Evolutionary conservation across 169 alveolate genomes (phyloP).

Genomic region (Eimeria mitis): DNA sequence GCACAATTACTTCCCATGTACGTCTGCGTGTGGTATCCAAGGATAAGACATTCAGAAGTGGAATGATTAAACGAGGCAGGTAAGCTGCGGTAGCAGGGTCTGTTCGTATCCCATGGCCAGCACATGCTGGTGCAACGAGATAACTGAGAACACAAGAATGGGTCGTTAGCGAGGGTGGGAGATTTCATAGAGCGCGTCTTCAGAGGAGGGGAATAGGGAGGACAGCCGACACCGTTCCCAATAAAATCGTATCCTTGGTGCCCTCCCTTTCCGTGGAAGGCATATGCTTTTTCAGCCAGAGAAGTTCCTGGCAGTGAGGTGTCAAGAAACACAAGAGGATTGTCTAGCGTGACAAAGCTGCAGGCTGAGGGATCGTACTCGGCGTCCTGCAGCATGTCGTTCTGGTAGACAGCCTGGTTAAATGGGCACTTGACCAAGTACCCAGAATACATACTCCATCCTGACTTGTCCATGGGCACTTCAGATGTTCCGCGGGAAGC

Average conservation of each 20-base stretch:
- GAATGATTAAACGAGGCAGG: conserved; percentile 74
- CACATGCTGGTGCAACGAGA: conserved; percentile 82
- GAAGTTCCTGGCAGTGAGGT: conserved; percentile 27
- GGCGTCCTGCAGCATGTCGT: conserved; percentile 75
- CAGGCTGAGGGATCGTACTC: conserved; percentile 74
- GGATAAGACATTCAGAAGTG: conserved; percentile 79
- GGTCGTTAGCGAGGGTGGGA: conserved; percentile 55
- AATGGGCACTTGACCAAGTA: conserved; percentile 79
- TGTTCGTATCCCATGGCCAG: conserved; percentile 76
- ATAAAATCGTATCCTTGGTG: conserved; percentile 77
- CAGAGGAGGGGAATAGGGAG: conserved; percentile 81
- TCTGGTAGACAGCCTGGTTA: conserved; percentile 63
- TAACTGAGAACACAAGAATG: conserved; percentile 75
- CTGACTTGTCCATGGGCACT: conserved; percentile 75
- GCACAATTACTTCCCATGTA: conserved; percentile 43
- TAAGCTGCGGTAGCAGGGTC: conserved; percentile 80
- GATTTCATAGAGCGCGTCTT: conserved; percentile 65
- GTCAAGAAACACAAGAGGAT: conserved; percentile 76
- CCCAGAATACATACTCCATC: conserved; percentile 83
- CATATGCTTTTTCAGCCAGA: conserved; percentile 58
- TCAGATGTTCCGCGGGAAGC: conserved; percentile 74
- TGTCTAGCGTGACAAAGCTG: conserved; percentile 61
- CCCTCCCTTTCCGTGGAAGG: conserved; percentile 84
- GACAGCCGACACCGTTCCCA: conserved; percentile 83
- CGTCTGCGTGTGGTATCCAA: conserved; percentile 82